Evolutionary conservation across 805 yeast genomes (phyloP).

Genomic region (Teunomyces atbi): DNA sequence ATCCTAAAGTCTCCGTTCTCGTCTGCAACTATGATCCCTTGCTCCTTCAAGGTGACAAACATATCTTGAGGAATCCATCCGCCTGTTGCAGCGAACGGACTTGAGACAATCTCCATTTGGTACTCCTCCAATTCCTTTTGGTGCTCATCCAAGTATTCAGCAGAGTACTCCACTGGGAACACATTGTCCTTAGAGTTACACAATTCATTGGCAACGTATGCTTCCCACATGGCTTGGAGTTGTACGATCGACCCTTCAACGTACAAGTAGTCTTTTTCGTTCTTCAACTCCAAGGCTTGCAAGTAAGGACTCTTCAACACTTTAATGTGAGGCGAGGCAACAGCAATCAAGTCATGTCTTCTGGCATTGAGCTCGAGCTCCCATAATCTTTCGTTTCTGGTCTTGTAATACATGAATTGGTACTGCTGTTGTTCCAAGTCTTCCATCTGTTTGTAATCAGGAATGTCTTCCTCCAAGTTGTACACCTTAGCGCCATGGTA

Average conservation of each 20-base stretch:
- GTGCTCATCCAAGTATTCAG: slow-evolving; percentile 57
- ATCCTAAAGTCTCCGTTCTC: slow-evolving; percentile 45
- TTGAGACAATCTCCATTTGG: slow-evolving; percentile 62
- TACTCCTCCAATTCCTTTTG: slow-evolving; percentile 59
- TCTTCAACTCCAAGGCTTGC: slow-evolving; percentile 57
- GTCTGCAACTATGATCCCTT: slow-evolving; percentile 61
- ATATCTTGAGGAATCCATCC: slow-evolving; percentile 97
- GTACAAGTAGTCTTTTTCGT: slow-evolving; percentile 57
- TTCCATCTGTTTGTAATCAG: slow-evolving; percentile 61
- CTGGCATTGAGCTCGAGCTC: slow-evolving; percentile 70
- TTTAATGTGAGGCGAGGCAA: slow-evolving; percentile 83
- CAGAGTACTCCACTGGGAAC: slow-evolving; percentile 63
- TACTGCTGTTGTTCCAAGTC: slow-evolving; percentile 78
- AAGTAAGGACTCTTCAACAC: slow-evolving; percentile 62
- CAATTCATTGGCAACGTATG: slow-evolving; percentile 56
- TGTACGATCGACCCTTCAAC: slow-evolving; percentile 68
- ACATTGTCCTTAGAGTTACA: slow-evolving; percentile 43
- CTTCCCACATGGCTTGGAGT: slow-evolving; percentile 66
- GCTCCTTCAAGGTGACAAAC: slow-evolving; percentile 67
- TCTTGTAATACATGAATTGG: slow-evolving; percentile 81
- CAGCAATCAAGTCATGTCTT: slow-evolving; percentile 66
- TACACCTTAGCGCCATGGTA: slow-evolving; percentile 88
- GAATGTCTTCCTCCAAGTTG: slow-evolving; percentile 70
- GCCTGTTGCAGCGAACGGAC: slow-evolving; percentile 85
- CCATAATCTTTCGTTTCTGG: slow-evolving; percentile 90